These are phyloP conservation scores for Puccinia coronata DNA, from an alignment of 1,284 basidiomycete species.

Conservation along the genomic window DNA sequence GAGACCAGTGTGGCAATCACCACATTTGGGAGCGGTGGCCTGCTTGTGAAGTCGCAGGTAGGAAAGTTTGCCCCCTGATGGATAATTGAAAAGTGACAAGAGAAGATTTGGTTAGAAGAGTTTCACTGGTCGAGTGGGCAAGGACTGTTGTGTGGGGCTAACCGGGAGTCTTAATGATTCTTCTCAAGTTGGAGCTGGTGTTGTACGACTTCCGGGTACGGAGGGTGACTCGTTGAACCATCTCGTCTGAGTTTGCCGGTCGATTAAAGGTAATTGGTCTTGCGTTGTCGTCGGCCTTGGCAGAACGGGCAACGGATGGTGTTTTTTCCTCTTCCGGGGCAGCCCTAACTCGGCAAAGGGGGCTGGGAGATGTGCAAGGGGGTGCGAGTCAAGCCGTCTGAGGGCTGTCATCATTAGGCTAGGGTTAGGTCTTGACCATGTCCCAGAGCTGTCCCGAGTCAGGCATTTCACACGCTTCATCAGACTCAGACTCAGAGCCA, in stretches of 20 bases:
- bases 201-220: conserved; percentile 99
- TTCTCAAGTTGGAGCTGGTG: conserved; percentile 92
- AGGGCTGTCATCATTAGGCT: background rate
- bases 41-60: conserved; percentile 51
- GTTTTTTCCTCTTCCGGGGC: background rate
- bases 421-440: conserved; percentile 26
- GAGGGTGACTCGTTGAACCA: conserved; percentile 99
- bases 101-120: background rate
- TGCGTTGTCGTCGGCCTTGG: background rate
- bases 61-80: conserved; percentile 53
- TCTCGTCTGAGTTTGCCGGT: conserved; percentile 57
- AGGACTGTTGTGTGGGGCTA: conserved; percentile 1
- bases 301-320: background rate
- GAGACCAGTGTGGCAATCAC: conserved; percentile 83
- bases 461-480: background rate
- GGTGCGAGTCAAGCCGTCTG: background rate
- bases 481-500: background rate
- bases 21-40: conserved; percentile 60
- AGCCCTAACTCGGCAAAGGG: background rate
- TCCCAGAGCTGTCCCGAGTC: background rate
- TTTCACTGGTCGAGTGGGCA: background rate
- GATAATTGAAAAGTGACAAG: background rate
- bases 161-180: conserved; percentile 89
- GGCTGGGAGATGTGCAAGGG: background rate
- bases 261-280: conserved; percentile 2